A percentile compares a stretch with the other conserved stretches of the same genome.
phyloP scores from a whole-genome alignment of 2,329 filamentous ascomycete genomes.

The Aspergillus glaucus region DNA sequence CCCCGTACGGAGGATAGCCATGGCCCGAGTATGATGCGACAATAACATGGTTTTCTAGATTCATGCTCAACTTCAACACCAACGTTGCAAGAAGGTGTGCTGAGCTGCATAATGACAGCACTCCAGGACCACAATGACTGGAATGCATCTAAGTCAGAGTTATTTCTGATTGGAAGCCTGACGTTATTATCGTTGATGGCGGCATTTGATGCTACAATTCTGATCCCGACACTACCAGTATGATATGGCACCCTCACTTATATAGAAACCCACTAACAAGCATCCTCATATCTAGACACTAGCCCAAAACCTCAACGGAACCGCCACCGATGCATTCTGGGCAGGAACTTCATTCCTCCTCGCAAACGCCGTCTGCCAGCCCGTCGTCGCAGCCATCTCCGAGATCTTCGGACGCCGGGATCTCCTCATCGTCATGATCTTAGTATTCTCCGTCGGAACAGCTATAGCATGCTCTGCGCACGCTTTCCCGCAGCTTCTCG shows the following conservation, averaged over 20 bases:
- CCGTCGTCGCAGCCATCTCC: constrained; percentile 42
- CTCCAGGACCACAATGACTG: too few relatives aligned
- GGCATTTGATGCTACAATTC: constrained; percentile 18
- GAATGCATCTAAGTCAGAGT: too few relatives aligned
- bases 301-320: constrained; percentile 26
- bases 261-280: not conserved
- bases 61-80: too few relatives aligned
- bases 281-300: constrained; percentile 20
- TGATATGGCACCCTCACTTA: not conserved
- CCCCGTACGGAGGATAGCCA: too few relatives aligned
- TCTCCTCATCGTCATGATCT: constrained; percentile 32
- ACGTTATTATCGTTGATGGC: constrained; percentile 12
- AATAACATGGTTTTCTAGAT: too few relatives aligned
- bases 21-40: too few relatives aligned
- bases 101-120: too few relatives aligned
- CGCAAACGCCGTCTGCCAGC: constrained; percentile 42
- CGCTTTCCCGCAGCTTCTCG: constrained; percentile 41
- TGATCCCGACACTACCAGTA: constrained; percentile 20
- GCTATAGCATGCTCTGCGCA: constrained; percentile 38
- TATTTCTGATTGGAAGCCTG: too few relatives aligned
- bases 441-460: constrained; percentile 41
- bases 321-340: constrained; percentile 44
- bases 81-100: too few relatives aligned
- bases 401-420: constrained; percentile 44
- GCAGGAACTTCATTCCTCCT: constrained; percentile 46